Evolutionary conservation across 2,329 filamentous ascomycete species (phyloP).

Genomic region (Penicillium sclerotiorum): DNA sequence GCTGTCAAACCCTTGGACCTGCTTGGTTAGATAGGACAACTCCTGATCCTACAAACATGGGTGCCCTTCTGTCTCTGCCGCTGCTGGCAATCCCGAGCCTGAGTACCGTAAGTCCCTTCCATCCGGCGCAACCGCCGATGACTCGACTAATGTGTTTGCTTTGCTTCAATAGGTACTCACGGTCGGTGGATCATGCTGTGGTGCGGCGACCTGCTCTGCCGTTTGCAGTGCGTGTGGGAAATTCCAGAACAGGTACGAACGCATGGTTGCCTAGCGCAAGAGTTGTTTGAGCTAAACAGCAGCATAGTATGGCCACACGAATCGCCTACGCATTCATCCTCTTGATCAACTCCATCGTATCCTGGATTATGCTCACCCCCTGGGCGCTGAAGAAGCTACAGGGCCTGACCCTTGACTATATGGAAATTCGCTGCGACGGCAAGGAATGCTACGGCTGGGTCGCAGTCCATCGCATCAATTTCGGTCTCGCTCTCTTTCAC

Average conservation of each 20-base stretch:
- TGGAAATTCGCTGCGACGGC: constrained; percentile 89
- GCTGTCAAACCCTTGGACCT: not conserved
- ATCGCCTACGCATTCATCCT: constrained; percentile 95
- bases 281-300: constrained; percentile 24
- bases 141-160: constrained; percentile 19
- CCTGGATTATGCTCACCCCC: constrained; percentile 98
- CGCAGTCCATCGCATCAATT: constrained; percentile 96
- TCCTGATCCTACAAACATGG: constrained; percentile 63
- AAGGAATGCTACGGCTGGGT: constrained; percentile 94
- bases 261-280: constrained; percentile 9
- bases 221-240: constrained; percentile 95
- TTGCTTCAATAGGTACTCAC: constrained; percentile 64
- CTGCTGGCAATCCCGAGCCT: constrained; percentile 84
- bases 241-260: constrained; percentile 82
- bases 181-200: constrained; percentile 87
- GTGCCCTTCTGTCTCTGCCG: constrained; percentile 85
- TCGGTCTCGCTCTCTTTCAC: constrained; percentile 93
- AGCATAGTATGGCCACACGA: constrained; percentile 82
- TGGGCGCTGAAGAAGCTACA: constrained; percentile 98
- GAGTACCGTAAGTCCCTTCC: constrained; percentile 68
- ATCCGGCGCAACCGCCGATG: constrained; percentile 11
- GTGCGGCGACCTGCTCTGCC: constrained; percentile 93
- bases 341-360: constrained; percentile 92
- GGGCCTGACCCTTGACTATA: constrained; percentile 89
- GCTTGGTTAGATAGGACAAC: not conserved